phyloP scores from a whole-genome alignment of 192 early-diverging fungal species.

The Coemansia sp. region DNA sequence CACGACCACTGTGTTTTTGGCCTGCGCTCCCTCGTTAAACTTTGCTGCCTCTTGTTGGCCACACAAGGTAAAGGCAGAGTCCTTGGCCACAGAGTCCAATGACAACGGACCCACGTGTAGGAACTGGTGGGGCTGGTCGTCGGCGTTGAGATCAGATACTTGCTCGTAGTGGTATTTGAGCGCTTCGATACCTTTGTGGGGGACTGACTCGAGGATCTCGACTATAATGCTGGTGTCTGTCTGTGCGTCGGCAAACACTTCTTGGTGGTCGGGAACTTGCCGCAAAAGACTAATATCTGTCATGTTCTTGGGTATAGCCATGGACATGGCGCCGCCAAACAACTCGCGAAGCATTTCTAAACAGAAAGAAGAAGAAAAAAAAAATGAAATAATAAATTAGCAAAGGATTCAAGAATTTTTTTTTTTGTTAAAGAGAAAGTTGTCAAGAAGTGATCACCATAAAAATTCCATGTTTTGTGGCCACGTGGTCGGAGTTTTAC shows the following conservation, averaged over 20 bases:
- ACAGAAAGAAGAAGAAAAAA: neutral
- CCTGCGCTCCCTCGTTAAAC: conserved; percentile 70
- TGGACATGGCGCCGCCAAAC: conserved; percentile 73
- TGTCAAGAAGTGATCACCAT: neutral
- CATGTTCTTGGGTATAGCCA: conserved; percentile 62
- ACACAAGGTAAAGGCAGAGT: conserved; percentile 52
- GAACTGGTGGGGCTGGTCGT: conserved; percentile 36
- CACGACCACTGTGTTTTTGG: conserved; percentile 65
- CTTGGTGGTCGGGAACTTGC: conserved; percentile 88
- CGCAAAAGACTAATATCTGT: conserved; percentile 74
- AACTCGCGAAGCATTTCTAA: conserved; percentile 41
- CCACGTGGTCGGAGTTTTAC: neutral
- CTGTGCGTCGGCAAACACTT: conserved; percentile 76
- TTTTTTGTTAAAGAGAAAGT: neutral
- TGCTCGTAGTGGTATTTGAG: conserved; percentile 77
- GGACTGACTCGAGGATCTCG: conserved; percentile 77
- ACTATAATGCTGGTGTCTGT: conserved; percentile 84
- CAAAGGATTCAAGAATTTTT: neutral
- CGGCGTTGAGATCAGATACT: conserved; percentile 78
- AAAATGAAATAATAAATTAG: neutral
- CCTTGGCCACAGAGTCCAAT: neutral
- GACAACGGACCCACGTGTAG: conserved; percentile 24
- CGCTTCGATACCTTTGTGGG: conserved; percentile 56
- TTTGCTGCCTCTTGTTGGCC: conserved; percentile 77
- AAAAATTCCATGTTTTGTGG: neutral